Conservation (phyloP, 345 rosid species). For the Abelmoschus esculentus region DNA sequence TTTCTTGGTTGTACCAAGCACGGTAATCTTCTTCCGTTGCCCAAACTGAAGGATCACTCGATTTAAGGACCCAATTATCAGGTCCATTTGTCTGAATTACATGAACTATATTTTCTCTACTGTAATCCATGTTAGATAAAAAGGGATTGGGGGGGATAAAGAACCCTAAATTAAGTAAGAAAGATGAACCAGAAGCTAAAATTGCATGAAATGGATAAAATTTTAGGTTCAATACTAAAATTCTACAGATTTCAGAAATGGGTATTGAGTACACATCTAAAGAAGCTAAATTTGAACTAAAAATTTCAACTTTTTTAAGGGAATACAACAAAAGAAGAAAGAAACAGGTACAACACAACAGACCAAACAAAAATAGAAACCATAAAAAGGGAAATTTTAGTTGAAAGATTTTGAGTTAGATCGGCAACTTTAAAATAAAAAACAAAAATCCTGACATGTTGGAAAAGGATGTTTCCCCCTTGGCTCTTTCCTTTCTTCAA, state of each 20-base stretch:
- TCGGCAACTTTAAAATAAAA: not conserved
- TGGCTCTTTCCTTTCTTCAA: no score
- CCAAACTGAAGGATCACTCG: slow-evolving; percentile 56
- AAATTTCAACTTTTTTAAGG: slow-evolving; percentile 8
- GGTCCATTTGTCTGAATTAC: slow-evolving; percentile 40
- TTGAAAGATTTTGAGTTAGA: slow-evolving; percentile 10
- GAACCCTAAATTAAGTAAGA: slow-evolving; percentile 30
- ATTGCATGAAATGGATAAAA: slow-evolving; percentile 2
- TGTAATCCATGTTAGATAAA: slow-evolving; percentile 36
- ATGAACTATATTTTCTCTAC: slow-evolving; percentile 55
- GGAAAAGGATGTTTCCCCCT: not conserved
- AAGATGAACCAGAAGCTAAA: slow-evolving; percentile 9
- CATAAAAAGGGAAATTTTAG: not conserved
- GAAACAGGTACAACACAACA: not conserved
- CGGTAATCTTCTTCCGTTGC: slow-evolving; percentile 51
- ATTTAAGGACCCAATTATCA: slow-evolving; percentile 57
- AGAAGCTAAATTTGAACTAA: not conserved
- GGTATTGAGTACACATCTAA: slow-evolving; percentile 11
- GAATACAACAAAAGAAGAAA: not conserved
- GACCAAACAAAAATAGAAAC: not conserved
- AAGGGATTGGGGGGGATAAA: not conserved
- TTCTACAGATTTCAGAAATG: slow-evolving; percentile 20
- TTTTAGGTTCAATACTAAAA: no score
- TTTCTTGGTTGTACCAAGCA: no score
- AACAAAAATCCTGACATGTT: not conserved